Conservation (phyloP, 768 basidiomycete species). For the Stropharia rugosoannulata region DNA sequence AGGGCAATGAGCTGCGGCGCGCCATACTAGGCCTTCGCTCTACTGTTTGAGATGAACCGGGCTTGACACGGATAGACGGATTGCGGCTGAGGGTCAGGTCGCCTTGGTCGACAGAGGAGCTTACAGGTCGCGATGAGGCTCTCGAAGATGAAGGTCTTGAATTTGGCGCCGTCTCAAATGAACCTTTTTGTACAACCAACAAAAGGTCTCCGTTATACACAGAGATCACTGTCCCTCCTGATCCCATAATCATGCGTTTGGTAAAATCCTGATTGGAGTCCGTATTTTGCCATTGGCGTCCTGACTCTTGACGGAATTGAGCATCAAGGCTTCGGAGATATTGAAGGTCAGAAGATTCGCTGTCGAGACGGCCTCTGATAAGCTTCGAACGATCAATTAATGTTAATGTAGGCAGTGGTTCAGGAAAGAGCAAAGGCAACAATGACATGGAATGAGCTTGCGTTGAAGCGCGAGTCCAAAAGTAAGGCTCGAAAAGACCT, state of each 20-base stretch:
- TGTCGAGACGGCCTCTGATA: constrained; percentile 68
- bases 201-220: constrained; percentile 75
- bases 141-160: constrained; percentile 62
- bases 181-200: constrained; percentile 61
- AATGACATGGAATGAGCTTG: constrained; percentile 51
- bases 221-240: constrained; percentile 69
- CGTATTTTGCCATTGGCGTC: constrained; percentile 29
- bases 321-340: constrained; percentile 53
- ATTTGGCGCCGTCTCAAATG: constrained; percentile 39
- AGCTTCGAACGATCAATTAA: constrained; percentile 69
- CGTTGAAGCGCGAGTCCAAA: constrained; percentile 54
- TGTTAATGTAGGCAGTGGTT: constrained; percentile 64
- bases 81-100: constrained; percentile 51
- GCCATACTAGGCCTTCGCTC: constrained; percentile 79
- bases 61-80: constrained; percentile 79
- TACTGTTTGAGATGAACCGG: constrained; percentile 62
- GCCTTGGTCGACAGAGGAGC: constrained; percentile 48
- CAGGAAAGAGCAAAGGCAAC: constrained; percentile 77
- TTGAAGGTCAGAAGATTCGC: constrained; percentile 62
- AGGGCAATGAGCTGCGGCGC: constrained; percentile 77
- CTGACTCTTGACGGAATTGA: constrained; percentile 38
- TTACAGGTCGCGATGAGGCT: constrained; percentile 68
- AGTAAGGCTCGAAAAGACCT: constrained; percentile 75
- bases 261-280: constrained; percentile 30
- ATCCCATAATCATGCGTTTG: constrained; percentile 39